A percentile compares a stretch with the other conserved stretches of the same genome.
phyloP scores from a whole-genome alignment of 129 eudicot genomes.

The Solidago caesia region DNA sequence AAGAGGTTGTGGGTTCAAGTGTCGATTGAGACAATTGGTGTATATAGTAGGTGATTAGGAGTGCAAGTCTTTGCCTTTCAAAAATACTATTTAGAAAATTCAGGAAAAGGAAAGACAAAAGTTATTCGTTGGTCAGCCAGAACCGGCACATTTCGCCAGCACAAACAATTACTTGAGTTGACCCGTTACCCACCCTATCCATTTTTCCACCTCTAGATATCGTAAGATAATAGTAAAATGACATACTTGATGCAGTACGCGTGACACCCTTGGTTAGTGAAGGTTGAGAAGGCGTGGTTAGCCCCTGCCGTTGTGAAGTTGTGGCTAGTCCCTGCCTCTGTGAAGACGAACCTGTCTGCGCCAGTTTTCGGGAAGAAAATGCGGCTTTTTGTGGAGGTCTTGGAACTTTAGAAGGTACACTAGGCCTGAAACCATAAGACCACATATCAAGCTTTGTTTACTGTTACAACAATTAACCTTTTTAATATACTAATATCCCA shows the following conservation, averaged over 20 bases:
- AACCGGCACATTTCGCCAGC: not conserved
- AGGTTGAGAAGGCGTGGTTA: constrained; percentile 49
- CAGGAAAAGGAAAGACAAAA: not conserved
- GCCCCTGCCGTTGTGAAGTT: constrained; percentile 44
- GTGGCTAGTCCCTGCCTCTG: constrained; percentile 36
- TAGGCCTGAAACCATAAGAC: constrained; percentile 41
- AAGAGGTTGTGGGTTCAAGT: too few species aligned
- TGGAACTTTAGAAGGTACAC: constrained; percentile 50
- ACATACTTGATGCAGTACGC: constrained; percentile 54
- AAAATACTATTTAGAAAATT: too few species aligned
- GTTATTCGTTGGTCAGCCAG: too few species aligned
- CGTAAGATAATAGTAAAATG: not conserved
- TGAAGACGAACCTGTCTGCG: constrained; percentile 46
- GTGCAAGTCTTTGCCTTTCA: too few species aligned
- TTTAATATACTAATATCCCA: not conserved
- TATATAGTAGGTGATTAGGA: too few species aligned
- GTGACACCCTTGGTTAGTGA: constrained; percentile 48
- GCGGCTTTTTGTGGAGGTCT: constrained; percentile 50
- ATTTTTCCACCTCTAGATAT: not conserved
- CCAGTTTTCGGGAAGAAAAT: constrained; percentile 47
- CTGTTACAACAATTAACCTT: not conserved
- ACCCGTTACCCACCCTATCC: not conserved
- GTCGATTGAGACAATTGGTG: too few species aligned
- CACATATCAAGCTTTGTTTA: constrained; percentile 10
- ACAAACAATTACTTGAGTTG: not conserved